These are phyloP conservation scores for Cladophialophora carrionii DNA, from an alignment of 2,329 filamentous ascomycete species.

Conservation along the genomic window DNA sequence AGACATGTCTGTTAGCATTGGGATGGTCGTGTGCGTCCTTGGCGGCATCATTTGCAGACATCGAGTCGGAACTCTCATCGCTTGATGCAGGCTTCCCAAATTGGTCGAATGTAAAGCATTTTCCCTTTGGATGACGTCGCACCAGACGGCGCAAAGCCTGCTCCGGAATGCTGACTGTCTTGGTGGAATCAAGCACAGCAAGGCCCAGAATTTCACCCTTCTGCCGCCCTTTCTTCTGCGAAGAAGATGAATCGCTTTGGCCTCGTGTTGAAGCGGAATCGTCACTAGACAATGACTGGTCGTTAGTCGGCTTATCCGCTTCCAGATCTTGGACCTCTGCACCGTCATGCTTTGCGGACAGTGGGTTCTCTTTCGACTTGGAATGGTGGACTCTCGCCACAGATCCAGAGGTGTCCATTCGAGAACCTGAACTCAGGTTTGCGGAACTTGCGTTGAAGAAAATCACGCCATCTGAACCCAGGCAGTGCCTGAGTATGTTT, in stretches of 20 bases:
- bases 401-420: conserved; percentile 18
- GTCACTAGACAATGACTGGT: conserved; percentile 13
- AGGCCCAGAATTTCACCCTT: conserved; percentile 28
- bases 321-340: not conserved
- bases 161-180: conserved; percentile 44
- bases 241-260: conserved; percentile 19
- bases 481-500: conserved; percentile 49
- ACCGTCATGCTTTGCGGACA: not conserved
- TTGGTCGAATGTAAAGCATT: conserved; percentile 76
- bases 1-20: conserved; percentile 11
- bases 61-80: conserved; percentile 60
- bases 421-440: conserved; percentile 30
- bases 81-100: conserved; percentile 76
- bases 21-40: not conserved
- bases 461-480: conserved; percentile 48
- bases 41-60: conserved; percentile 21
- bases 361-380: not conserved
- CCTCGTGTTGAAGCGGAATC: conserved; percentile 16
- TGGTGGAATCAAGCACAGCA: not conserved
- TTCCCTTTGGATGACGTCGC: conserved; percentile 52
- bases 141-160: conserved; percentile 49
- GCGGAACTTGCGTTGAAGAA: conserved; percentile 41
- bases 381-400: conserved; percentile 23
- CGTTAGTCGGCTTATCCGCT: not conserved
- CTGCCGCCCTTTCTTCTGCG: conserved; percentile 39